Conservation (phyloP, 2,329 filamentous ascomycete species). For the Calonectria hawksworthii region DNA sequence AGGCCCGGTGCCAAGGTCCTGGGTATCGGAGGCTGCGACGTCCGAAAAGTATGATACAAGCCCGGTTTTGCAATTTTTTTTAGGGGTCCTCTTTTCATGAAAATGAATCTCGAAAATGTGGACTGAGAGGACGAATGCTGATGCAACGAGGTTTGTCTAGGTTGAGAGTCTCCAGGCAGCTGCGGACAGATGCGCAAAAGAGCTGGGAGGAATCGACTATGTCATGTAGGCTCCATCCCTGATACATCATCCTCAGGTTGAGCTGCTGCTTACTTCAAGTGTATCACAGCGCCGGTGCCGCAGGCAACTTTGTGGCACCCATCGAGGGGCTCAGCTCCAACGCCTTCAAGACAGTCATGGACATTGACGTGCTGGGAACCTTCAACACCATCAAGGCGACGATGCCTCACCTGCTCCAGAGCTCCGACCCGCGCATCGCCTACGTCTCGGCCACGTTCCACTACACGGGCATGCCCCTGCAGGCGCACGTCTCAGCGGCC, state of each 20-base stretch:
- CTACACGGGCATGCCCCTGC: conserved; percentile 87
- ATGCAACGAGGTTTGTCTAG: conserved; percentile 34
- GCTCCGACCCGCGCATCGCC: conserved; percentile 84
- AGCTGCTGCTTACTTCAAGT: conserved; percentile 3
- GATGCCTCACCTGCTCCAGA: conserved; percentile 83
- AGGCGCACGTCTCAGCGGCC: conserved; percentile 90
- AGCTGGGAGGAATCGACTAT: conserved; percentile 91
- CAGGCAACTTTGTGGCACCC: conserved; percentile 94
- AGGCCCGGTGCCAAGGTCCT: conserved; percentile 86
- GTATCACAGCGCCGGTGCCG: conserved; percentile 83
- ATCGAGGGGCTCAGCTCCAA: conserved; percentile 86
- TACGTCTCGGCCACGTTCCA: conserved; percentile 94
- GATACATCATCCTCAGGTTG: background rate
- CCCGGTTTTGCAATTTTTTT: background rate
- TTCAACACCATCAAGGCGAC: conserved; percentile 97
- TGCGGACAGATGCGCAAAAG: conserved; percentile 82
- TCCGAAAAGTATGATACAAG: conserved; percentile 71
- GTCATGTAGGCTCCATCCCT: conserved; percentile 78
- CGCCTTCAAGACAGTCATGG: conserved; percentile 95
- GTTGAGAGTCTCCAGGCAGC: conserved; percentile 67
- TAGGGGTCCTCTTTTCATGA: background rate
- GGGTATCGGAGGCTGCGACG: conserved; percentile 85
- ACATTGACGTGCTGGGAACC: conserved; percentile 94
- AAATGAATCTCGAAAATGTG: background rate
- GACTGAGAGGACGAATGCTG: background rate